phyloP scores from a whole-genome alignment of 1,139 yeast genomes.

The Wickerhamomyces sp. region DNA sequence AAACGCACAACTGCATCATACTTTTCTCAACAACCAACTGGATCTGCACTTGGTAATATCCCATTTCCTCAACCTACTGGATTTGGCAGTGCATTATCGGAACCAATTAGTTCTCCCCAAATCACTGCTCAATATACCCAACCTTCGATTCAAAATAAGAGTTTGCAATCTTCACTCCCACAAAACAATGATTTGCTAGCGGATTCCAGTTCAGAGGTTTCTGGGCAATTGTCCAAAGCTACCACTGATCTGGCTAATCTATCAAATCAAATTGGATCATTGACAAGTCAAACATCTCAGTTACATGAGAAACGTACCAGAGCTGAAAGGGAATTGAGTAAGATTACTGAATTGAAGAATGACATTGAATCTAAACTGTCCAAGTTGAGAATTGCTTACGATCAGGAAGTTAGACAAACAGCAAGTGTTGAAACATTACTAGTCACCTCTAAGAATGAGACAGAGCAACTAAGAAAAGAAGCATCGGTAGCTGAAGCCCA shows the following conservation, averaged over 20 bases:
- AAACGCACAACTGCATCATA: constrained; percentile 7
- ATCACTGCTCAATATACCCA: constrained; percentile 9
- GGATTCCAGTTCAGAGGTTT: constrained; percentile 44
- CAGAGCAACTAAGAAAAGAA: constrained; percentile 70
- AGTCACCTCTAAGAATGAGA: constrained; percentile 57
- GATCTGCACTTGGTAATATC: constrained; percentile 3
- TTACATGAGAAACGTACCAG: constrained; percentile 66
- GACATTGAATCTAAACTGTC: constrained; percentile 69
- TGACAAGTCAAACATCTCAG: constrained; percentile 67
- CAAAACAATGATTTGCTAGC: constrained; percentile 49
- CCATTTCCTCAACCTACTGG: constrained; percentile 7
- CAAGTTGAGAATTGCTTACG: constrained; percentile 65
- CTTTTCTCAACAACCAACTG: constrained; percentile 6
- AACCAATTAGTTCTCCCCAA: constrained; percentile 20
- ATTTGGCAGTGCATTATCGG: constrained; percentile 9
- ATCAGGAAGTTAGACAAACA: constrained; percentile 72
- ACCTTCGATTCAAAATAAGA: constrained; percentile 9
- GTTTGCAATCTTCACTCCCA: constrained; percentile 1
- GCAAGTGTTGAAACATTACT: constrained; percentile 62
- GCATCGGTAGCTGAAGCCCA: constrained; percentile 79
- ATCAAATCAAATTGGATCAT: constrained; percentile 77
- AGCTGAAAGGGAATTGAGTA: constrained; percentile 71
- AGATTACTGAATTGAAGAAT: constrained; percentile 57
- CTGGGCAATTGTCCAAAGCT: constrained; percentile 70
- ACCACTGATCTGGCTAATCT: constrained; percentile 84